A percentile compares a stretch with the other conserved stretches of the same genome.
Evolutionary conservation across 169 alveolate species (phyloP).

Genomic region (Cardiosporidium cionae): DNA sequence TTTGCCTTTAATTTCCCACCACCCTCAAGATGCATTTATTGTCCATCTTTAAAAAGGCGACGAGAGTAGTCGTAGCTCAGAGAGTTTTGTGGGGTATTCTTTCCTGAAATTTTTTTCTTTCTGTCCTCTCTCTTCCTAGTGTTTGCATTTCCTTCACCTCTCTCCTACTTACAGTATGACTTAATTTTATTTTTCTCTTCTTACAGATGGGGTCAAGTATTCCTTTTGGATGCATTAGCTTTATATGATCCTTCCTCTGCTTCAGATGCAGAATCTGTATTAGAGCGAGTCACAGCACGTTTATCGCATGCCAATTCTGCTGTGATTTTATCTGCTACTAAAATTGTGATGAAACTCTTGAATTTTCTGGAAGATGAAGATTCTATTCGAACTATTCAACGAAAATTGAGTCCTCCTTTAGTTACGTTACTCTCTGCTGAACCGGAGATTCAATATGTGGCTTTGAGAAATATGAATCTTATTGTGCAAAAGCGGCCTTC

Average conservation of each 20-base stretch:
- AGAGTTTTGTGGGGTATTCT: no score
- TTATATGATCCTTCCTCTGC: constrained; percentile 78
- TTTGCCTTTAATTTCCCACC: no score
- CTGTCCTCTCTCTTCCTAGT: no score
- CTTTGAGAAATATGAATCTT: constrained; percentile 88
- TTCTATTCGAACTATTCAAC: constrained; percentile 62
- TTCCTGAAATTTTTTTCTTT: no score
- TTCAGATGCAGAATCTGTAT: constrained; percentile 87
- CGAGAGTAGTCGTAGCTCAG: no score
- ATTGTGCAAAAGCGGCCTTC: constrained; percentile 91
- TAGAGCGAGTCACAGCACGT: constrained; percentile 89
- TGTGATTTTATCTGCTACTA: constrained; percentile 87
- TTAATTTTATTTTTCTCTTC: background rate
- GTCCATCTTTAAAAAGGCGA: no score
- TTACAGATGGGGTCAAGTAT: constrained; percentile 91
- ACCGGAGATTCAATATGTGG: constrained; percentile 95
- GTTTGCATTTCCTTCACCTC: no score
- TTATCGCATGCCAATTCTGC: constrained; percentile 95
- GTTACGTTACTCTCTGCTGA: constrained; percentile 90
- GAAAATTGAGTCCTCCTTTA: constrained; percentile 88
- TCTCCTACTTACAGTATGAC: no score
- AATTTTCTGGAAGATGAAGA: constrained; percentile 76
- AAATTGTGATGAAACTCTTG: constrained; percentile 60
- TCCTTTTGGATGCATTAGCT: constrained; percentile 90
- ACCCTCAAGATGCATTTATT: no score